Evolutionary conservation across 2,329 filamentous ascomycete genomes (phyloP), one percentile per base, ranked within the genome.

Genomic region (Dryadomyces sulphureus): DNA sequence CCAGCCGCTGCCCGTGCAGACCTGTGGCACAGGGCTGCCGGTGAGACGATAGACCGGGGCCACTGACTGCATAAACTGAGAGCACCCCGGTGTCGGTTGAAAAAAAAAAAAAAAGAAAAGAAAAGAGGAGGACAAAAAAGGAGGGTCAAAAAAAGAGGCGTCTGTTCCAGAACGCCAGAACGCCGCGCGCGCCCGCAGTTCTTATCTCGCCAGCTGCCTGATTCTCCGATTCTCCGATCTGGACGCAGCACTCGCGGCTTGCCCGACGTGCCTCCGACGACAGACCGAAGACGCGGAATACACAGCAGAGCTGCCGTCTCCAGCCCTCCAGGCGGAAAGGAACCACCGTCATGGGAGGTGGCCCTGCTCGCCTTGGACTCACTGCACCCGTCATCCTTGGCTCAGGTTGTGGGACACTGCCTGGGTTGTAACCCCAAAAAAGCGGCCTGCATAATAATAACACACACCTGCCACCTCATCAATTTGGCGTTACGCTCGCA

Each of bases 391-490:
- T 45, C 43, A 47, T 43, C 48, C 48, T 51, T 44, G 49, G 46
- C 41, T 42, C 32, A 38, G 44, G 38, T 45, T 46, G 51, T 48
- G 49, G 49, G 49, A 51, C 49, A 30, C 45, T 38, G 36, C 44
- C 45, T 42, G 41, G 45, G 41, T 40, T 43, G 48, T 48, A 50
- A 48, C 51, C 51, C n/a, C 45, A 50, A 52, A 51, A 36, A 34
- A 52, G 49, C 49, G 36, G 43, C 51, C 45, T 53, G 48, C 51
- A 52, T 51, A 44, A 36, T 11, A n/a, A n/a, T n/a, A n/a, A n/a
- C n/a, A n/a, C n/a, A 17, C 40, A 41, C 36, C 47, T 52, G 38
- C 48, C 48, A 52, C 36, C 43, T 45, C 45, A 44, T 41, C 43
- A 41, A 9, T 48, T 42, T 45, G 38, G n/a, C 17, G 38, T 24